Percentiles rank a stretch among this genome's conserved stretches.
Evolutionary conservation across 441 rosid genomes (phyloP).

Genomic region (Erysimum cheiri): DNA sequence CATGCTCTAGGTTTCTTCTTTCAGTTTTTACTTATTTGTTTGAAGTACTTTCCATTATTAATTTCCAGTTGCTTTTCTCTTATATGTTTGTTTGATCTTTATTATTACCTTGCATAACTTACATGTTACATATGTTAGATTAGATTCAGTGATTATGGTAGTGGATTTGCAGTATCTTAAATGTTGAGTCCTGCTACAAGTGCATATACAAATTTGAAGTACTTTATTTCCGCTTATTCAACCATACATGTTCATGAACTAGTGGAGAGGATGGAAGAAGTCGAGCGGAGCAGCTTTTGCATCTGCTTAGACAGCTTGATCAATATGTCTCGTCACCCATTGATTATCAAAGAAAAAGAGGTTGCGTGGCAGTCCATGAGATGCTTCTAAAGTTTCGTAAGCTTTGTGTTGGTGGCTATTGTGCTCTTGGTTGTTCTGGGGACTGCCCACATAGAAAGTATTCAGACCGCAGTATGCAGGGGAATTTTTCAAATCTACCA

Average conservation of each 20-base stretch:
- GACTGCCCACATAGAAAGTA: constrained; percentile 90
- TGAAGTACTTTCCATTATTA: constrained; percentile 8
- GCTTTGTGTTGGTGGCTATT: constrained; percentile 87
- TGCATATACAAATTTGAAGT: constrained; percentile 15
- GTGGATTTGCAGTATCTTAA: constrained; percentile 20
- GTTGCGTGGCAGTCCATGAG: constrained; percentile 92
- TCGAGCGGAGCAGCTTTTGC: constrained; percentile 97
- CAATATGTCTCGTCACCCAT: constrained; percentile 82
- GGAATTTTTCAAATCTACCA: constrained; percentile 87
- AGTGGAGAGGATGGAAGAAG: constrained; percentile 99
- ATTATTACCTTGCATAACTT: constrained; percentile 10
- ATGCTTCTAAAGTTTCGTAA: constrained; percentile 92
- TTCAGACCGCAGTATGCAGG: constrained; percentile 72
- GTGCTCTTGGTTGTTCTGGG: constrained; percentile 95
- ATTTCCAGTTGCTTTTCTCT: constrained; percentile 12
- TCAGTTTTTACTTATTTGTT: neutral
- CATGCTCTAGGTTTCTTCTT: constrained; percentile 32
- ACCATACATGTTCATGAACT: constrained; percentile 44
- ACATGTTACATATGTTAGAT: constrained; percentile 30
- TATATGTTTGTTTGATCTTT: constrained; percentile 19
- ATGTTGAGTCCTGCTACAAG: constrained; percentile 6
- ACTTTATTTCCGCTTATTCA: constrained; percentile 41
- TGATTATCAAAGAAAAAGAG: constrained; percentile 94
- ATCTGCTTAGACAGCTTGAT: constrained; percentile 92
- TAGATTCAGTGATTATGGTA: constrained; percentile 20